Conservation (phyloP, 1,284 basidiomycete species). For the Polyporus tsugae region DNA sequence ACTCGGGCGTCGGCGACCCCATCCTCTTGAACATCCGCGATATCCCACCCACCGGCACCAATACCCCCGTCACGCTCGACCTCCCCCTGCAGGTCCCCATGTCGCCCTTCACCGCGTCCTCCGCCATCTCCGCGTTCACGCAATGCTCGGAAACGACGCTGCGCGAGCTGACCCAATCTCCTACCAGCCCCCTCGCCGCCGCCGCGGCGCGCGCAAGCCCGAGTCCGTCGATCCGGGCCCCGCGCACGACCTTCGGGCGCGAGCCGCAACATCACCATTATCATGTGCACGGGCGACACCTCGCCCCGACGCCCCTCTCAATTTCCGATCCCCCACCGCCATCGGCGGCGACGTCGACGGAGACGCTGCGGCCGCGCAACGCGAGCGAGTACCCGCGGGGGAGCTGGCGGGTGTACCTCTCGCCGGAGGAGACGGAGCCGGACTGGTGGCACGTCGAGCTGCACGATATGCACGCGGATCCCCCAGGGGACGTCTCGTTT, state of each 20-base stretch:
- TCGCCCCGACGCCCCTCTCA: not conserved
- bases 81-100: slow-evolving; percentile 8
- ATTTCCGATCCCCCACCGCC: not conserved
- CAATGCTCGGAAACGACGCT: slow-evolving; percentile 22
- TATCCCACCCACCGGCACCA: slow-evolving; percentile 13
- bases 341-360: slow-evolving; percentile 21
- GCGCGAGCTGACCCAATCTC: slow-evolving; percentile 15
- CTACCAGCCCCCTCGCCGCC: slow-evolving; percentile 10
- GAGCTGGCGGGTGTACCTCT: slow-evolving; percentile 12
- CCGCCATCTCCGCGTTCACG: slow-evolving; percentile 16
- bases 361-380: slow-evolving; percentile 17
- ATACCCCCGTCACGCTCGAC: slow-evolving; percentile 22
- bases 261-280: slow-evolving; percentile 2
- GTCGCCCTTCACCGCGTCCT: slow-evolving; percentile 12
- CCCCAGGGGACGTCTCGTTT: not conserved
- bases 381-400: slow-evolving; percentile 17
- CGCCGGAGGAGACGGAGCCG: slow-evolving; percentile 20
- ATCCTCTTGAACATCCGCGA: slow-evolving; percentile 29
- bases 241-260: not conserved
- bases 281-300: not conserved
- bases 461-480: slow-evolving; percentile 29
- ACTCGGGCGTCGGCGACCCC: slow-evolving; percentile 31
- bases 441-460: slow-evolving; percentile 35
- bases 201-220: not conserved
- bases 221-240: not conserved